Evolutionary conservation across 495 filamentous ascomycete genomes (phyloP).

Genomic region (Aspergillus nanangensis): DNA sequence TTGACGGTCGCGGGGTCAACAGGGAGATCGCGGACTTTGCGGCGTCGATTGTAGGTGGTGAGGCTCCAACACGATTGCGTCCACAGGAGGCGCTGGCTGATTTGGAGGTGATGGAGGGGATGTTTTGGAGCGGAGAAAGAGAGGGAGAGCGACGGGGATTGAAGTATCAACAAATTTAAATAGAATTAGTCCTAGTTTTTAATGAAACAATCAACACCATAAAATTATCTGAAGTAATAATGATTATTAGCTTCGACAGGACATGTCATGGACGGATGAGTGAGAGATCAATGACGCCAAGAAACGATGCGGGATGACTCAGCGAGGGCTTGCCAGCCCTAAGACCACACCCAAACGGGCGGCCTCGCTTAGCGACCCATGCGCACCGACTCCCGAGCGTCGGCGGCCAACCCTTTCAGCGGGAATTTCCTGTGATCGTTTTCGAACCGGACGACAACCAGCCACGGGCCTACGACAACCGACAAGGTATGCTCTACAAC

Average conservation of each 20-base stretch:
- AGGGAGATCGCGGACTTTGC: conserved; percentile 67
- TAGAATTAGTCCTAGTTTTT: not conserved
- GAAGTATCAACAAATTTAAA: conserved; percentile 8
- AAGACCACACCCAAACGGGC: conserved; percentile 3
- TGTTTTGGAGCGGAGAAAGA: conserved; percentile 59
- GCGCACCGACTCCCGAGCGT: conserved; percentile 30
- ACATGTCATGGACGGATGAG: too few species aligned
- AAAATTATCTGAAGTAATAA: too few species aligned
- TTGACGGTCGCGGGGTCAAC: conserved; percentile 55
- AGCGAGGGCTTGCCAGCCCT: conserved; percentile 23
- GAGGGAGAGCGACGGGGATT: conserved; percentile 30
- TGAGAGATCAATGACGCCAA: not conserved
- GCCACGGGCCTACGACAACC: conserved; percentile 41
- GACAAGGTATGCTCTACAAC: conserved; percentile 35
- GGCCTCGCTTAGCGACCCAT: conserved; percentile 40
- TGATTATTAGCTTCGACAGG: too few species aligned
- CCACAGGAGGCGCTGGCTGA: conserved; percentile 67
- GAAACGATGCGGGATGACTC: conserved; percentile 5
- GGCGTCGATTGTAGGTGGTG: conserved; percentile 38
- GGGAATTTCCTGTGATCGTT: conserved; percentile 40
- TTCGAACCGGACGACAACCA: conserved; percentile 46
- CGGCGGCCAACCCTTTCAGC: conserved; percentile 23
- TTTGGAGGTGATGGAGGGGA: conserved; percentile 63
- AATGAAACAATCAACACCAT: not conserved
- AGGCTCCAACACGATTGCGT: conserved; percentile 47